Evolutionary conservation across 2,329 filamentous ascomycete species (phyloP).

Genomic region (Colletotrichum lindemuthianum): DNA sequence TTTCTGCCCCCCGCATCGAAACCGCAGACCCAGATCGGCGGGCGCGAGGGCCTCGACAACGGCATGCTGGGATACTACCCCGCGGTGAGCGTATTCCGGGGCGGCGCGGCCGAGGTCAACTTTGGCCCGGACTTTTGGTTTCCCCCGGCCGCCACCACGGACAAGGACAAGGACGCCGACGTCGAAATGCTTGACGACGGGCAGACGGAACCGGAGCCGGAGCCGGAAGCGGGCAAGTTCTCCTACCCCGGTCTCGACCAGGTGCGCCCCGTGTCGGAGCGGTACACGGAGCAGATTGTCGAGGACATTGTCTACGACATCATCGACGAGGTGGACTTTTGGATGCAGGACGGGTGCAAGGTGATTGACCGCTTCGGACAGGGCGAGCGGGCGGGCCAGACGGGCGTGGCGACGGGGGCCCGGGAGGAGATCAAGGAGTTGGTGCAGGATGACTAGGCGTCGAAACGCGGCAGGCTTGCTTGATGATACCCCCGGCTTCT

Average conservation of each 20-base stretch:
- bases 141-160: constrained; percentile 71
- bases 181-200: constrained; percentile 55
- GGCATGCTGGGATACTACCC: constrained; percentile 97
- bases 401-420: constrained; percentile 55
- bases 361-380: constrained; percentile 56
- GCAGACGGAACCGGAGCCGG: constrained; percentile 19
- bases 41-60: constrained; percentile 89
- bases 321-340: constrained; percentile 93
- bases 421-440: constrained; percentile 71
- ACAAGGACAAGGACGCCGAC: constrained; percentile 55
- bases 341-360: constrained; percentile 73
- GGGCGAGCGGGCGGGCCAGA: constrained; percentile 51
- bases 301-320: constrained; percentile 95
- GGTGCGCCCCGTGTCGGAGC: constrained; percentile 74
- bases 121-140: constrained; percentile 95
- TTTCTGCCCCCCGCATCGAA: constrained; percentile 92
- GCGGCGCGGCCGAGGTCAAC: constrained; percentile 90
- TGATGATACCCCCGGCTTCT: constrained; percentile 30
- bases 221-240: constrained; percentile 5
- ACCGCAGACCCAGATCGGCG: constrained; percentile 76
- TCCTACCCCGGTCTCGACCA: constrained; percentile 39
- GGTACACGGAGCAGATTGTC: constrained; percentile 92
- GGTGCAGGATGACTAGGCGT: constrained; percentile 67
- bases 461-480: constrained; percentile 11
- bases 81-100: constrained; percentile 89